Conservation (phyloP, 208 protist genomes). For the Tetramitus jugosus region DNA sequence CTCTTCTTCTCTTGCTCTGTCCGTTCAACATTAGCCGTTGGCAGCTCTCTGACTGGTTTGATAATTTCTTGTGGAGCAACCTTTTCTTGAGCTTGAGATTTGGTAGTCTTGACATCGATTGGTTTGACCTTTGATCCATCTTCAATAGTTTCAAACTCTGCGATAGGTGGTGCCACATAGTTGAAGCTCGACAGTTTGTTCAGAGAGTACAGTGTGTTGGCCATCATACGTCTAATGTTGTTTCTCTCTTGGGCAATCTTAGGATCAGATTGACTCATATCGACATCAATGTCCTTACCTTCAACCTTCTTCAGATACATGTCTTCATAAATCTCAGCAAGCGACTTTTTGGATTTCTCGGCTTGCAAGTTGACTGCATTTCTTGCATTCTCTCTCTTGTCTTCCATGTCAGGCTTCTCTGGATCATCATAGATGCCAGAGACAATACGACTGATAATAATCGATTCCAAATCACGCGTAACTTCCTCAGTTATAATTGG, state of each 20-base stretch:
- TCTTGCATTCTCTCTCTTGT: background rate
- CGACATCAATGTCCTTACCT: background rate
- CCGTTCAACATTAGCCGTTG: background rate
- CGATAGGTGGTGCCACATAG: background rate
- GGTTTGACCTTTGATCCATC: too few species aligned
- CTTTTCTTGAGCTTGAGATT: background rate
- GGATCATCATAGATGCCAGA: conserved; percentile 1
- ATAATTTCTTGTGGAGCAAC: background rate
- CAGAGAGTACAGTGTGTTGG: background rate
- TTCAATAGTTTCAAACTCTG: background rate
- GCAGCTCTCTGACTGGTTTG: background rate
- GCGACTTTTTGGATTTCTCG: conserved; percentile 13
- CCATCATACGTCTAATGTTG: background rate
- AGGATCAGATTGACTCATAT: background rate
- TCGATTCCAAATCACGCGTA: background rate
- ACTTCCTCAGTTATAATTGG: conserved; percentile 14
- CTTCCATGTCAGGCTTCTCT: background rate
- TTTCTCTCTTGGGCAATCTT: background rate
- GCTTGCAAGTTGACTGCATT: background rate
- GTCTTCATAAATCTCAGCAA: conserved; percentile 19
- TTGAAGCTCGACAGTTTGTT: background rate
- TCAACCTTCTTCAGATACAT: conserved; percentile 20
- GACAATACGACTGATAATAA: conserved; percentile 16
- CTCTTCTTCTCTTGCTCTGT: background rate
- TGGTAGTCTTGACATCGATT: background rate